Percentiles rank a stretch among this genome's conserved stretches.
These are phyloP conservation scores for Hypoxylon sp. DNA, from an alignment of 2,329 filamentous ascomycete genomes.

Conservation along the genomic window DNA sequence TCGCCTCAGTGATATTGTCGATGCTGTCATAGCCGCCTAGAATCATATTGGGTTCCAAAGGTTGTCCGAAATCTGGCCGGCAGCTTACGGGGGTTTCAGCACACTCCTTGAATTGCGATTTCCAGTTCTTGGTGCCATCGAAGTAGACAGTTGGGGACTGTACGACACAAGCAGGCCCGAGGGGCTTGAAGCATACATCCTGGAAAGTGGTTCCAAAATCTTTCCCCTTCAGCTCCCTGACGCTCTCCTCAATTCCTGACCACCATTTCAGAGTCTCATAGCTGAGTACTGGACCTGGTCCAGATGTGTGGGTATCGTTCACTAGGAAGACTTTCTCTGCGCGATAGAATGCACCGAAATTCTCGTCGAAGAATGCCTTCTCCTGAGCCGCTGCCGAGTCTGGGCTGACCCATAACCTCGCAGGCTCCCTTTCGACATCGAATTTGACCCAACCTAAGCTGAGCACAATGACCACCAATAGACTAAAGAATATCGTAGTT, in stretches of 20 bases:
- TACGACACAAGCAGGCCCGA: slow-evolving; percentile 88
- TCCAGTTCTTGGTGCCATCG: slow-evolving; percentile 77
- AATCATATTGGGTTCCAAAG: slow-evolving; percentile 86
- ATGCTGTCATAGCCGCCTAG: slow-evolving; percentile 82
- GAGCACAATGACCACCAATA: slow-evolving; percentile 81
- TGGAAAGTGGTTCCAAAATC: slow-evolving; percentile 77
- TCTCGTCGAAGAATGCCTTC: slow-evolving; percentile 91
- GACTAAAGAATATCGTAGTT: slow-evolving; percentile 81
- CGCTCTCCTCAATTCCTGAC: slow-evolving; percentile 87
- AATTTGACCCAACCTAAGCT: slow-evolving; percentile 92
- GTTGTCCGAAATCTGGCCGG: slow-evolving; percentile 89
- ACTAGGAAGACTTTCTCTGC: slow-evolving; percentile 94
- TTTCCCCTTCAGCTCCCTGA: slow-evolving; percentile 78
- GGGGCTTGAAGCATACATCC: slow-evolving; percentile 95
- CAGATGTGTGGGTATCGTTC: slow-evolving; percentile 78
- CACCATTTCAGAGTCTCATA: slow-evolving; percentile 94
- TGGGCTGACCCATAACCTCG: slow-evolving; percentile 95
- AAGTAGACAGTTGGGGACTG: slow-evolving; percentile 95
- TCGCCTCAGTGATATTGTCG: slow-evolving; percentile 76
- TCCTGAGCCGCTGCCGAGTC: slow-evolving; percentile 90
- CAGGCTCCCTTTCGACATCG: slow-evolving; percentile 89
- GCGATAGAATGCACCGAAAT: slow-evolving; percentile 96
- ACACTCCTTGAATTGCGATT: slow-evolving; percentile 78
- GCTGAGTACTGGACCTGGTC: slow-evolving; percentile 81
- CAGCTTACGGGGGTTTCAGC: slow-evolving; percentile 85